Evolutionary conservation across 371 early-diverging fungal species (phyloP).

Genomic region (Mucor irregularis): DNA sequence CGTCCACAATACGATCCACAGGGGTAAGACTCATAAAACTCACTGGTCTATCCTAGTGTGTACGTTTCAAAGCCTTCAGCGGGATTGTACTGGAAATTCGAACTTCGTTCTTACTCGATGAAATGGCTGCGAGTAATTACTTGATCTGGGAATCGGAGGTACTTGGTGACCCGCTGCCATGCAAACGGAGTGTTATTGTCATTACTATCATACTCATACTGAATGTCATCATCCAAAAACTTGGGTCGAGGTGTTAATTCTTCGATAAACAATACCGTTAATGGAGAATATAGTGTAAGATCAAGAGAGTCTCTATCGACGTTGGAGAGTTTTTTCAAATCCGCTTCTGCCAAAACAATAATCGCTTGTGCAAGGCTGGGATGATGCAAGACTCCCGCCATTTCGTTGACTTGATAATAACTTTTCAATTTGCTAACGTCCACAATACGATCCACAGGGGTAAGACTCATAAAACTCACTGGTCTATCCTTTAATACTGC

Average conservation of each 20-base stretch:
- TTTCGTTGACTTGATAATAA: constrained; percentile 17
- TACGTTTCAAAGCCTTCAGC: neutral
- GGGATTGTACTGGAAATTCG: neutral
- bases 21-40: constrained; percentile 3
- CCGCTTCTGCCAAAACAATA: constrained; percentile 8
- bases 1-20: neutral
- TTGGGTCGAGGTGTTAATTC: neutral
- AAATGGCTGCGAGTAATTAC: neutral
- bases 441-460: neutral
- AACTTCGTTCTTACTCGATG: neutral
- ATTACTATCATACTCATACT: neutral
- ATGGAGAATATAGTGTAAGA: neutral
- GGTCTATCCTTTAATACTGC: neutral
- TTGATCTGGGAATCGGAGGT: constrained; percentile 9
- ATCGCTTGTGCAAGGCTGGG: constrained; percentile 1
- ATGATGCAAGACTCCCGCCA: constrained; percentile 13
- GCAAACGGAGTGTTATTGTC: neutral
- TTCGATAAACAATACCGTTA: constrained; percentile 5
- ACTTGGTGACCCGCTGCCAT: neutral
- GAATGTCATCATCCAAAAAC: neutral
- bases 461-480: constrained; percentile 1
- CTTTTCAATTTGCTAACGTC: constrained; percentile 17
- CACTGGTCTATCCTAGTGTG: neutral
- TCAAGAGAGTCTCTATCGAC: no score
- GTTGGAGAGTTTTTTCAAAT: constrained; percentile 7